A percentile compares a stretch with the other conserved stretches of the same genome.
Evolutionary conservation across 2,329 filamentous ascomycete species (phyloP).

Genomic region (Fusarium buharicum): DNA sequence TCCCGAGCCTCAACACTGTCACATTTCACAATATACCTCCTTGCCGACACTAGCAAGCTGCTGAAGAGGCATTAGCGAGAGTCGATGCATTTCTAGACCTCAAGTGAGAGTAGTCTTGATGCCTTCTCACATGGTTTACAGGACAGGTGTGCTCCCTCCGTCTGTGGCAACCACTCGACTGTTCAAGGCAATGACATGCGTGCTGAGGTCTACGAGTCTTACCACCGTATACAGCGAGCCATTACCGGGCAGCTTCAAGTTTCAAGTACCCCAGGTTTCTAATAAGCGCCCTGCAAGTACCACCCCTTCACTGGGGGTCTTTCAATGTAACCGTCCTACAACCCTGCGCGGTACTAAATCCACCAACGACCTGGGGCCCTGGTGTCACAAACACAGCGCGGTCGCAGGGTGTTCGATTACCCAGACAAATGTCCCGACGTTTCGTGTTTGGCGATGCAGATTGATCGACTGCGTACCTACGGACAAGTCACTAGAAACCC

Average conservation of each 20-base stretch:
- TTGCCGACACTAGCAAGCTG: slow-evolving; percentile 24
- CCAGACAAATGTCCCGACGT: not conserved
- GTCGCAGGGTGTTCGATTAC: slow-evolving; percentile 3
- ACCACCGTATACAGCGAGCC: not conserved
- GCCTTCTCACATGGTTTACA: not conserved
- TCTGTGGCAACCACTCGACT: slow-evolving; percentile 8
- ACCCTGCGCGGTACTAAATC: slow-evolving; percentile 35
- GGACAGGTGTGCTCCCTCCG: not conserved
- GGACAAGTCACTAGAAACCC: not conserved
- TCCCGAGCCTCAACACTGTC: slow-evolving; percentile 24
- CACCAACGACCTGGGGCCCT: slow-evolving; percentile 20
- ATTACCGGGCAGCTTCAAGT: slow-evolving; percentile 14
- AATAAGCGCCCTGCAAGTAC: slow-evolving; percentile 33
- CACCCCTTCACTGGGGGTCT: slow-evolving; percentile 17
- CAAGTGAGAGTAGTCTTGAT: not conserved
- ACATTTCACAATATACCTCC: slow-evolving; percentile 29
- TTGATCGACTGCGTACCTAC: not conserved
- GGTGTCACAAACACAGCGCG: slow-evolving; percentile 16
- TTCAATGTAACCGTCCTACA: slow-evolving; percentile 31
- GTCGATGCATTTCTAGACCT: slow-evolving; percentile 2
- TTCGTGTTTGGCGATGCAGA: slow-evolving; percentile 10
- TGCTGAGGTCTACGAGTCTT: too few relatives aligned
- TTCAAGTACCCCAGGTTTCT: slow-evolving; percentile 33
- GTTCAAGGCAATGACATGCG: slow-evolving; percentile 7
- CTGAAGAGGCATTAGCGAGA: slow-evolving; percentile 7